A percentile compares a stretch with the other conserved stretches of the same genome.
These are phyloP conservation scores for Solanum corneliomulleri DNA, from an alignment of 257 asterid species.

Conservation along the genomic window DNA sequence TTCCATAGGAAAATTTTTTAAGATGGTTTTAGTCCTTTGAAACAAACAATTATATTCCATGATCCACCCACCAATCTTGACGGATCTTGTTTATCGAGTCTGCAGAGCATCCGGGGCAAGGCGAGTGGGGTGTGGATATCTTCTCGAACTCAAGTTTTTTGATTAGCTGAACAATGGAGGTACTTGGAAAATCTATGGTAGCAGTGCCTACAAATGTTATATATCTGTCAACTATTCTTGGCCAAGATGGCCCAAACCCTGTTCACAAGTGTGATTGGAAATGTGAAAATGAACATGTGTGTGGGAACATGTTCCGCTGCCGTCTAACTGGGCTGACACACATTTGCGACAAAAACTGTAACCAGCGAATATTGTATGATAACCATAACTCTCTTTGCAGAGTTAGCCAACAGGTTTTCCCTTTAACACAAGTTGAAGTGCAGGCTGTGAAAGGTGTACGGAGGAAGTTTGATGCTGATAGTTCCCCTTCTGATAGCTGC, in stretches of 20 bases:
- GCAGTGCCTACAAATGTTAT: constrained; percentile 76
- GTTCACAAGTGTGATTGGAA: constrained; percentile 99
- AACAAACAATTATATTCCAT: not conserved
- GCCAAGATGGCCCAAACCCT: constrained; percentile 93
- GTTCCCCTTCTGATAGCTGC: constrained; percentile 49
- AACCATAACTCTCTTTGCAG: constrained; percentile 89
- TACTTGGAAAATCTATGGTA: constrained; percentile 80
- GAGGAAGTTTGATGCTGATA: constrained; percentile 84
- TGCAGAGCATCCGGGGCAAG: constrained; percentile 45
- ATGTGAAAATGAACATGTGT: constrained; percentile 76
- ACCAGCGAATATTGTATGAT: constrained; percentile 87
- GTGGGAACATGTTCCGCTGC: constrained; percentile 96
- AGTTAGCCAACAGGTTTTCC: constrained; percentile 75
- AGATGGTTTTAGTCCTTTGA: not conserved
- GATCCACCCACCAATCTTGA: constrained; percentile 25
- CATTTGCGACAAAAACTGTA: constrained; percentile 97
- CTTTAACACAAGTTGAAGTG: constrained; percentile 62
- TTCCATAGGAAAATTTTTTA: not conserved
- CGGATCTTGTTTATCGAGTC: constrained; percentile 34
- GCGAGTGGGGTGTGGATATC: constrained; percentile 16
- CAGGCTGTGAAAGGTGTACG: constrained; percentile 86
- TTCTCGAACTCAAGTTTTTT: constrained; percentile 8
- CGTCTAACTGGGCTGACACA: constrained; percentile 80
- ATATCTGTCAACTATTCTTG: constrained; percentile 84
- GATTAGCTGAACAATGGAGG: constrained; percentile 58